Percentiles rank a stretch among this genome's conserved stretches.
Conservation (phyloP, 179 eudicot genomes). For the Camellia oleifera region DNA sequence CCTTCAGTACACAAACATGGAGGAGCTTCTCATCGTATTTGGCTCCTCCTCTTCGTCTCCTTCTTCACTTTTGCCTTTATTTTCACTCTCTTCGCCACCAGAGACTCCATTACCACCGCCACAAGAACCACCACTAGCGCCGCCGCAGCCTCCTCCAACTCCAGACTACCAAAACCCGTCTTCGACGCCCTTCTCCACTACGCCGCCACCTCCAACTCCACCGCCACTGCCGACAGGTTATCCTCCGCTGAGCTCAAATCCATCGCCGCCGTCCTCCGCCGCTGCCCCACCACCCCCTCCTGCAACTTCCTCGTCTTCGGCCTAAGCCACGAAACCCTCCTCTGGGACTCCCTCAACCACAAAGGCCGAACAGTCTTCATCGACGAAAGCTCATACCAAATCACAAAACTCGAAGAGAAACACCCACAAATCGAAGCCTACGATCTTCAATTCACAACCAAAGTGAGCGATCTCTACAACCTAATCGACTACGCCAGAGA, state of each 20-base stretch:
- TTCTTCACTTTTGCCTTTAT: slow-evolving; percentile 45
- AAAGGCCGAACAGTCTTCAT: slow-evolving; percentile 61
- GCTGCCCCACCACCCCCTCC: slow-evolving; percentile 31
- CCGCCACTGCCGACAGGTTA: slow-evolving; percentile 33
- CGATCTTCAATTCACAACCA: slow-evolving; percentile 64
- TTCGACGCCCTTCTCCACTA: slow-evolving; percentile 47
- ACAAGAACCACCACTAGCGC: slow-evolving; percentile 16
- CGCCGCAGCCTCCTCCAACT: slow-evolving; percentile 16
- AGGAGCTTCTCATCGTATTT: slow-evolving; percentile 29
- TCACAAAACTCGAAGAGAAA: slow-evolving; percentile 38
- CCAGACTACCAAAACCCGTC: slow-evolving; percentile 34
- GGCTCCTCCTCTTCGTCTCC: slow-evolving; percentile 38
- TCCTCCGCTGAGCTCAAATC: slow-evolving; percentile 40
- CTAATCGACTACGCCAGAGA: slow-evolving; percentile 29
- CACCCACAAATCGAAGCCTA: slow-evolving; percentile 57
- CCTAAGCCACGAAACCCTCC: slow-evolving; percentile 64
- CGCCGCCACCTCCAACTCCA: slow-evolving; percentile 34
- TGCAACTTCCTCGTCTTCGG: slow-evolving; percentile 77
- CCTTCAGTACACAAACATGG: slow-evolving; percentile 45
- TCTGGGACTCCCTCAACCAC: slow-evolving; percentile 62
- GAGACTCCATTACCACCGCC: slow-evolving; percentile 13
- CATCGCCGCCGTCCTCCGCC: slow-evolving; percentile 41
- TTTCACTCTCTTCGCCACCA: slow-evolving; percentile 37
- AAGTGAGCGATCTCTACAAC: slow-evolving; percentile 29
- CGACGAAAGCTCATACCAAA: slow-evolving; percentile 48